Base-by-base conservation (phyloP, 139 green algal genomes). In the Zygnema circumcarinatum region DNA sequence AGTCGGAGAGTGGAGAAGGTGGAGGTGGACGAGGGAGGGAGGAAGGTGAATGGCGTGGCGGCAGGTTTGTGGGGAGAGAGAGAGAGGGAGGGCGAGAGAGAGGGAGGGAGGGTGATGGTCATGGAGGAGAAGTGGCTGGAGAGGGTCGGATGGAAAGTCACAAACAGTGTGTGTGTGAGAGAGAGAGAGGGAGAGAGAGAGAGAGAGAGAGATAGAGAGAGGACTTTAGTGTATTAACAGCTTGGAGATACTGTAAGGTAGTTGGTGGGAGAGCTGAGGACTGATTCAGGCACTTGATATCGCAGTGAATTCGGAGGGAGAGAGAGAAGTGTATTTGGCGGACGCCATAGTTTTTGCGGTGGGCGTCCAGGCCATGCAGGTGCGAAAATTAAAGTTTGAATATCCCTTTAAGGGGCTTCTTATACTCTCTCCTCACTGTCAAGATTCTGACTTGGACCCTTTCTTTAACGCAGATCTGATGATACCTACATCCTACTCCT, bases 261-360 rank as follows among this genome's bases (percentile, higher is more conserved):
- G n/a, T n/a, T n/a, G n/a, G n/a, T n/a, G n/a, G n/a, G n/a, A n/a
- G n/a, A n/a, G n/a, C n/a, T n/a, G n/a, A n/a, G n/a, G n/a, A n/a
- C n/a, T n/a, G n/a, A n/a, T n/a, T n/a, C n/a, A n/a, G n/a, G n/a
- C n/a, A n/a, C n/a, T n/a, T n/a, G 54, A 31, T 21, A 68, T 7
- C 16, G 38, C 84, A 76, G 40, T 7, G 32, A 3, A 38, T n/a
- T 25, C 40, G 2, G 38, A 31, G 7, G 81, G 88, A 22, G 29
- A 87, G 33, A 3, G 16, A 31, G 32, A 83, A 31, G 39, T 33
- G 33, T 74, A 83, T 22, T 25, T 72, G 75, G 83, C 87, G n/a
- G 87, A 91, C 62, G 86, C 41, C 16, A 83, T 91, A 1, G 83
- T 91, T 2, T 87, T 91, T 38, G 87, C 87, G 31, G 87, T 91